Evolutionary conservation across 2,329 filamentous ascomycete species (phyloP).

Genomic region (Didymella arachidicola): DNA sequence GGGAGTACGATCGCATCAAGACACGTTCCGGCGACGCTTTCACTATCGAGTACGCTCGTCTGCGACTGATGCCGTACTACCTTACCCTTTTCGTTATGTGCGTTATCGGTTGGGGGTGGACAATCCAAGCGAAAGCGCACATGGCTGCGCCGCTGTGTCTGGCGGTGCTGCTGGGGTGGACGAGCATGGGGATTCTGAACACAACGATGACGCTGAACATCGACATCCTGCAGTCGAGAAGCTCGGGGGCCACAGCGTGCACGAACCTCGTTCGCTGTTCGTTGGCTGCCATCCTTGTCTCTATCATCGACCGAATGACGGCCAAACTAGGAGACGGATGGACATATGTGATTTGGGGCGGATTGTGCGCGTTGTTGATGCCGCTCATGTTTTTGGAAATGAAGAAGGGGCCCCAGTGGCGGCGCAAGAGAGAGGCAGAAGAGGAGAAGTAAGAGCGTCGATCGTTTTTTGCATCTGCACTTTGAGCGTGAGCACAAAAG

Average conservation of each 20-base stretch:
- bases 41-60: conserved; percentile 38
- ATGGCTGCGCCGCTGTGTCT: conserved; percentile 37
- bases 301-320: conserved; percentile 38
- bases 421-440: conserved; percentile 28
- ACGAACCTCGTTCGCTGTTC: conserved; percentile 40
- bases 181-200: conserved; percentile 39
- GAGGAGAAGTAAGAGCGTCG: conserved; percentile 21
- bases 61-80: conserved; percentile 41
- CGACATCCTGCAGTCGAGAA: conserved; percentile 38
- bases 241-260: conserved; percentile 39
- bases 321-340: conserved; percentile 33
- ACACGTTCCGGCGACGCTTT: conserved; percentile 29
- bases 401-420: conserved; percentile 36
- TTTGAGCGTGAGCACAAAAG: conserved; percentile 10
- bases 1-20: conserved; percentile 57
- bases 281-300: conserved; percentile 35
- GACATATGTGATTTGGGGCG: conserved; percentile 41
- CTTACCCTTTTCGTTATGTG: conserved; percentile 37
- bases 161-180: conserved; percentile 36
- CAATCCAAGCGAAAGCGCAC: conserved; percentile 30
- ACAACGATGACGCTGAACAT: conserved; percentile 43
- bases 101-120: conserved; percentile 40
- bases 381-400: conserved; percentile 43
- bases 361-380: conserved; percentile 31
- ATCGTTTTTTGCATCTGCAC: background rate